phyloP scores from a whole-genome alignment of 306 rosid species.

The Lotus japonicus region DNA sequence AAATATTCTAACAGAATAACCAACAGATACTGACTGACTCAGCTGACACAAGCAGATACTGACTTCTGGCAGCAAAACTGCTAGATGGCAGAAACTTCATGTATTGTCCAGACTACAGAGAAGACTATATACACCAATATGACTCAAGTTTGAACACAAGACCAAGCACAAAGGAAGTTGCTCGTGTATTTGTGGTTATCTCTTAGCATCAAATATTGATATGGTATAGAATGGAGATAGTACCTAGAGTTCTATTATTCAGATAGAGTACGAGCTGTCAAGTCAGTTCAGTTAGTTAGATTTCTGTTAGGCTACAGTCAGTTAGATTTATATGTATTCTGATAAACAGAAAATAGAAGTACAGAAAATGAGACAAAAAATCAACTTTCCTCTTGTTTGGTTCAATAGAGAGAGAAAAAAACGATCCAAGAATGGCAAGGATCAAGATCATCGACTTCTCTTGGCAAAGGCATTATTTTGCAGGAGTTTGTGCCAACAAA shows the following conservation, averaged over 20 bases:
- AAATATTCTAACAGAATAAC: no score
- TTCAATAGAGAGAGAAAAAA: background rate
- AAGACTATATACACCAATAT: no score
- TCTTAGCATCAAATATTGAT: background rate
- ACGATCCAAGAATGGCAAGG: background rate
- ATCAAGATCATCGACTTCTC: background rate
- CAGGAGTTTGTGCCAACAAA: no score
- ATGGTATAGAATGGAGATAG: background rate
- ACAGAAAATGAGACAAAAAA: background rate
- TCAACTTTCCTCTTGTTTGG: no score
- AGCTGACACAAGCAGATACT: no score
- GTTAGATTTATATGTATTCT: background rate
- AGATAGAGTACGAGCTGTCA: background rate
- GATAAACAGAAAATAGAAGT: background rate
- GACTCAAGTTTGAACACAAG: conserved; percentile 4
- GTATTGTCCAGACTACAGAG: no score
- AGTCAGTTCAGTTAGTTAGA: background rate
- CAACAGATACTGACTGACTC: no score
- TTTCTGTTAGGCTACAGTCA: no score
- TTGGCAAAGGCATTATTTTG: background rate
- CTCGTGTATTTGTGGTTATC: background rate
- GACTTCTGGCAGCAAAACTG: no score
- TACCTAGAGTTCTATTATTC: background rate
- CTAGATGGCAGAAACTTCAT: no score
- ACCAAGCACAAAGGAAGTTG: background rate